These are phyloP conservation scores for Akanthomyces muscarius DNA, from an alignment of 2,329 filamentous ascomycete species.

Conservation along the genomic window DNA sequence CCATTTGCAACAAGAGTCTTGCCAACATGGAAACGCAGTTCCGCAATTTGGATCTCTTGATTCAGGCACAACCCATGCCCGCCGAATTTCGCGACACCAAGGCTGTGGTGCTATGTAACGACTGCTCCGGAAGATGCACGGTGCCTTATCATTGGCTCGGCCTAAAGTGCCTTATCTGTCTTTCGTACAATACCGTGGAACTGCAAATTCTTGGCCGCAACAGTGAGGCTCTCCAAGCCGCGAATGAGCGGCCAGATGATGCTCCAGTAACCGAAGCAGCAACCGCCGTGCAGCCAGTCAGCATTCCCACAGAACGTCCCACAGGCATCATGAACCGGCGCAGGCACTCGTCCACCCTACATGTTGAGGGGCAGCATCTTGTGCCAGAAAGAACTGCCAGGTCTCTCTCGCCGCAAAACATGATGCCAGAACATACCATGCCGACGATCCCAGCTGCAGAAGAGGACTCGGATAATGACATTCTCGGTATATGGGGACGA, in stretches of 20 bases:
- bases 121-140: slow-evolving; percentile 83
- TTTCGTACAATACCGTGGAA: slow-evolving; percentile 67
- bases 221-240: slow-evolving; percentile 26
- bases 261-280: neutral
- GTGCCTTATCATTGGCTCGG: slow-evolving; percentile 94
- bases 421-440: slow-evolving; percentile 26
- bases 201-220: slow-evolving; percentile 54
- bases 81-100: slow-evolving; percentile 72
- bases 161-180: slow-evolving; percentile 75
- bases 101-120: slow-evolving; percentile 87
- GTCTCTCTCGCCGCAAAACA: slow-evolving; percentile 40
- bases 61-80: slow-evolving; percentile 89
- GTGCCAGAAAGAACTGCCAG: slow-evolving; percentile 41
- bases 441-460: slow-evolving; percentile 29
- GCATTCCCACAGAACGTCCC: slow-evolving; percentile 15
- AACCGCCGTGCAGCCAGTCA: slow-evolving; percentile 23
- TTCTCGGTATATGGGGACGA: slow-evolving; percentile 54
- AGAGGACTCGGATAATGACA: slow-evolving; percentile 51
- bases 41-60: slow-evolving; percentile 82
- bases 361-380: slow-evolving; percentile 29
- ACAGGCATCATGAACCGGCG: slow-evolving; percentile 27
- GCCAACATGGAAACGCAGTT: slow-evolving; percentile 97
- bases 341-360: slow-evolving; percentile 37
- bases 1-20: slow-evolving; percentile 94
- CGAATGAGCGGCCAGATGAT: slow-evolving; percentile 24